phyloP scores from a whole-genome alignment of 139 green algal species.

The Haematococcus lacustris region DNA sequence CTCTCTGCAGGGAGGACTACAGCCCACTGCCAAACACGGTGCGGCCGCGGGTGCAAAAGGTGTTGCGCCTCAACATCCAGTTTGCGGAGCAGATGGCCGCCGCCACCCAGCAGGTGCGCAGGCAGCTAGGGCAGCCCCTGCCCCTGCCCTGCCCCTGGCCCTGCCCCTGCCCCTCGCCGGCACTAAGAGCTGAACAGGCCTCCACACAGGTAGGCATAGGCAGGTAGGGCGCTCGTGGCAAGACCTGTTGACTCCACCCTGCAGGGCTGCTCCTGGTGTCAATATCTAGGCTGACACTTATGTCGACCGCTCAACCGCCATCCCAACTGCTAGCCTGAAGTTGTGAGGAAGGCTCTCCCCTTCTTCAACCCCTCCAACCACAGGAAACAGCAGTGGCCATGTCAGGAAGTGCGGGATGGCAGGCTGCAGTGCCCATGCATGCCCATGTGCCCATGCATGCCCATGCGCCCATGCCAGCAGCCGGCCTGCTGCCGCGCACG shows the following conservation, averaged over 20 bases:
- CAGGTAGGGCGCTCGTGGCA: constrained; percentile 10
- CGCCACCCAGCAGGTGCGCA: neutral
- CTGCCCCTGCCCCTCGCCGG: neutral
- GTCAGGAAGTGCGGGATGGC: no score
- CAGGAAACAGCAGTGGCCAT: neutral
- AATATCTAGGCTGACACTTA: neutral
- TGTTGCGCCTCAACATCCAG: constrained; percentile 13
- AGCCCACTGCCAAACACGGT: constrained; percentile 12
- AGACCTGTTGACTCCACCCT: neutral
- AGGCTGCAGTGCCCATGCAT: neutral
- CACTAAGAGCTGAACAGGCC: neutral
- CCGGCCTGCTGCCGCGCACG: neutral
- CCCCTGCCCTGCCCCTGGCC: no score
- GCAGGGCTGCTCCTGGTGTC: neutral
- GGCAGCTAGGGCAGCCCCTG: no score
- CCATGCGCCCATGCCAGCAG: neutral
- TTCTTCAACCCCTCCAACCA: neutral
- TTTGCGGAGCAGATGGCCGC: neutral
- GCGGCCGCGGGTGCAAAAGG: constrained; percentile 12
- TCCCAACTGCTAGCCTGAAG: no score
- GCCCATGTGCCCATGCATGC: neutral
- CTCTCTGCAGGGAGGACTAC: constrained; percentile 21
- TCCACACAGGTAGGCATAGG: constrained; percentile 15
- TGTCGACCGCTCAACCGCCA: neutral
- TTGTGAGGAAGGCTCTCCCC: neutral